A percentile compares a stretch with the other conserved stretches of the same genome.
phyloP scores from a whole-genome alignment of 108 stramenopile genomes.

The Nitzschia palea region DNA sequence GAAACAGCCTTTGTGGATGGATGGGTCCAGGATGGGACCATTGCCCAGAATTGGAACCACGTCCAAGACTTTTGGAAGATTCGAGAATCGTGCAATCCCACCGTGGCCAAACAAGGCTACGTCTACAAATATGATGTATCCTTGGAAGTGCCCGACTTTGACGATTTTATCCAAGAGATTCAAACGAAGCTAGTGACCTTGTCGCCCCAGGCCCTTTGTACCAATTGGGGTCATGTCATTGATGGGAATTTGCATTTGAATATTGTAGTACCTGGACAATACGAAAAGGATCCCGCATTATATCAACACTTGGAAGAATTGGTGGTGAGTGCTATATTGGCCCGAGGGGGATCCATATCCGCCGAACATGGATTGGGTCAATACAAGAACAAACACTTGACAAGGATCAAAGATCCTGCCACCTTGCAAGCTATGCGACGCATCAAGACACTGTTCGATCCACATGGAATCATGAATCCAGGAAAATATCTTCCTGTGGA shows the following conservation, averaged over 20 bases:
- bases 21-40: conserved; percentile 71
- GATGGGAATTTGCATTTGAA: conserved; percentile 98
- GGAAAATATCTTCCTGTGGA: conserved; percentile 72
- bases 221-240: conserved; percentile 87
- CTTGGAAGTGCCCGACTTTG: conserved; percentile 70
- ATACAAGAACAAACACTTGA: conserved; percentile 69
- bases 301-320: conserved; percentile 63
- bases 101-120: conserved; percentile 56
- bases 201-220: conserved; percentile 10
- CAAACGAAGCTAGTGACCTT: conserved; percentile 24
- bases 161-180: conserved; percentile 65
- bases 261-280: conserved; percentile 58
- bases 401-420: conserved; percentile 35
- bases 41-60: conserved; percentile 83
- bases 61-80: conserved; percentile 71
- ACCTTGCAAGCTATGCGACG: conserved; percentile 56
- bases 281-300: conserved; percentile 38
- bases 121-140: conserved; percentile 96
- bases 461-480: conserved; percentile 81
- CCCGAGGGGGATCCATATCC: conserved; percentile 90
- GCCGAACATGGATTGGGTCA: conserved; percentile 99
- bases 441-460: conserved; percentile 75
- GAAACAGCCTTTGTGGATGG: conserved; percentile 51
- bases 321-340: conserved; percentile 70
- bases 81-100: conserved; percentile 74